Percentiles rank a stretch among this genome's conserved stretches.
Conservation (phyloP, 2,329 filamentous ascomycete genomes). For the Botrytis squamosa region DNA sequence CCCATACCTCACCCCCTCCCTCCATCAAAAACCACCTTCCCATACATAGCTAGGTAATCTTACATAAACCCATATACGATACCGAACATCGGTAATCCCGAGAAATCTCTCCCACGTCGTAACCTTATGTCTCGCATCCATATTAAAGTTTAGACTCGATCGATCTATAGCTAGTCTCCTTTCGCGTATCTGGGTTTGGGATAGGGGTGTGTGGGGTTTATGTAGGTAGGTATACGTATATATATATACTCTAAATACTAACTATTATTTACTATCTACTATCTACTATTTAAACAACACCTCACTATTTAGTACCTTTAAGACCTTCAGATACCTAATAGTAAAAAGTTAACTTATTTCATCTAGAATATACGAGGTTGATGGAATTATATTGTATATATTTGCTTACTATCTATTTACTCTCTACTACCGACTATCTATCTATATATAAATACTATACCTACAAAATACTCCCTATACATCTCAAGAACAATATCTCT, state of each 20-base stretch:
- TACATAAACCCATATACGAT: not conserved
- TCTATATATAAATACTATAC: too few relatives aligned
- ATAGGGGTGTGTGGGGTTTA: not conserved
- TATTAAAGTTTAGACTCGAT: too few relatives aligned
- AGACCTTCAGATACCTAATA: not conserved
- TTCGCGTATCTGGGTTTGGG: not conserved
- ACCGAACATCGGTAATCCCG: not conserved
- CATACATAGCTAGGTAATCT: not conserved
- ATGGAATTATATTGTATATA: too few relatives aligned
- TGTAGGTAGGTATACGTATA: not conserved
- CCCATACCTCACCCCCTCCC: not conserved
- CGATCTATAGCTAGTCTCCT: too few relatives aligned
- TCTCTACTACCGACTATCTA: too few relatives aligned
- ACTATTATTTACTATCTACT: not conserved
- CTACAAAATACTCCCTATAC: too few relatives aligned
- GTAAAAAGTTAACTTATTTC: not conserved
- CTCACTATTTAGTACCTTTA: not conserved
- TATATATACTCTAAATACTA: not conserved
- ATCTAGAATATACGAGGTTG: too few relatives aligned
- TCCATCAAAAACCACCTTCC: not conserved
- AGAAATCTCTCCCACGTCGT: not conserved
- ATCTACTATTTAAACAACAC: not conserved
- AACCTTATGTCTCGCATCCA: not conserved
- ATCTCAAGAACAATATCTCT: too few relatives aligned
- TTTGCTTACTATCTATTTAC: too few relatives aligned